Base-by-base conservation (phyloP, 2,329 filamentous ascomycete genomes). In the Escovopsis sp. region DNA sequence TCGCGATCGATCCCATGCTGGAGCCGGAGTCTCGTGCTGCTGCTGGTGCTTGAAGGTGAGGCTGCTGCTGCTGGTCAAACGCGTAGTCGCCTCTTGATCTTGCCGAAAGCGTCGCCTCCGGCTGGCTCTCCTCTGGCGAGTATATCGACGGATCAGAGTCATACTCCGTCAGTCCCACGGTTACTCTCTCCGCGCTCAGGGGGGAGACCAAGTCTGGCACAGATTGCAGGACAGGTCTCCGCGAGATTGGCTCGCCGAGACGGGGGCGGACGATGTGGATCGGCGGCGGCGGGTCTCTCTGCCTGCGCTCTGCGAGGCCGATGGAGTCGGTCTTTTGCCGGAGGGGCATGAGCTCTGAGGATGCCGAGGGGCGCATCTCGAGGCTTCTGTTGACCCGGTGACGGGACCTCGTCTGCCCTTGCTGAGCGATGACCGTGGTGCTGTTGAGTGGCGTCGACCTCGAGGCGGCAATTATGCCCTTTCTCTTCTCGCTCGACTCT, bases 271-370 rank as follows among this genome's bases (percentile, higher is more conserved):
- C 40, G 6, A 54, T 43, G 6, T 48, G 42, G 18, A 56, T 44
- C 1, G 49, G 48, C 19, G 49, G 40, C 16, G 52, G 52, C 0
- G 45, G 39, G 4, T 36, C 41, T 21, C 43, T 48, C 14, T 50
- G 48, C 9, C 55, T 50, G 21, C 55, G 51, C 27, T 51, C 47
- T 27, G 53, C 53, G 21, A 58, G 38, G 31, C 36, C 31, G 16
- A 43, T 45, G 4, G 38, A 11, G 15, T 49, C 46, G 4, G 35
- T 39, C 3, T 43, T 38, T 4, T 30, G 39, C 8, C 44, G 39
- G n/a, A n/a, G n/a, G 12, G 54, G 49, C 50, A 55, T 53, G 17
- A 54, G 41, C 25, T 56, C 51, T 6, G 49, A 53, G 39, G 54
- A 53, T 11, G 47, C 52, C 7, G 49, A 44, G 16, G 48, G 51